A percentile compares a stretch with the other conserved stretches of the same genome.
These are phyloP conservation scores for Trichocomaceae sp. DNA, from an alignment of 2,329 filamentous ascomycete genomes.

Conservation along the genomic window DNA sequence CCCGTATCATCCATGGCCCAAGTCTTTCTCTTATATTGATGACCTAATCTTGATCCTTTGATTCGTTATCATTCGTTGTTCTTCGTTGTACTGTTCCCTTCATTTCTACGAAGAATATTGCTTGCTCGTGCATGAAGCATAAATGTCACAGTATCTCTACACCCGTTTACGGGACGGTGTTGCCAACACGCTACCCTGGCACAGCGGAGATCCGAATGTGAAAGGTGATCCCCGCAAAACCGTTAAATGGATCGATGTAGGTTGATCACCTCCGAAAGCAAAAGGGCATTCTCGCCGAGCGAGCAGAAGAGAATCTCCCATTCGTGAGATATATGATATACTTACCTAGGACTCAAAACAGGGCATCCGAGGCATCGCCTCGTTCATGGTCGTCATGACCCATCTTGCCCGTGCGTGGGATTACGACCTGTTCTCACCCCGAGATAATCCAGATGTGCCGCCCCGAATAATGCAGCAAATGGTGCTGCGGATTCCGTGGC, in stretches of 20 bases:
- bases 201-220: slow-evolving; percentile 18
- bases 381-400: slow-evolving; percentile 48
- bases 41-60: slow-evolving; percentile 8
- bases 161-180: slow-evolving; percentile 16
- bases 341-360: slow-evolving; percentile 17
- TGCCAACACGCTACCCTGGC: slow-evolving; percentile 18
- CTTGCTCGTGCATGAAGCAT: no score
- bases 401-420: slow-evolving; percentile 49
- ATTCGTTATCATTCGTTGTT: neutral
- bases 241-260: slow-evolving; percentile 57
- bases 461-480: slow-evolving; percentile 47
- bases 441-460: slow-evolving; percentile 36
- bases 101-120: neutral
- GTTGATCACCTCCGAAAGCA: slow-evolving; percentile 20
- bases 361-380: slow-evolving; percentile 49
- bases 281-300: no score
- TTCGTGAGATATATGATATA: neutral
- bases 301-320: neutral
- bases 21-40: neutral
- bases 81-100: neutral
- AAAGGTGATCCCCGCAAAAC: slow-evolving; percentile 31
- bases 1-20: neutral
- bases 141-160: slow-evolving; percentile 10
- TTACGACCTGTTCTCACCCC: slow-evolving; percentile 46
- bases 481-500: slow-evolving; percentile 50